These are phyloP conservation scores for Cyclostephanos invisitatus DNA, from an alignment of 108 stramenopile genomes.

Conservation along the genomic window DNA sequence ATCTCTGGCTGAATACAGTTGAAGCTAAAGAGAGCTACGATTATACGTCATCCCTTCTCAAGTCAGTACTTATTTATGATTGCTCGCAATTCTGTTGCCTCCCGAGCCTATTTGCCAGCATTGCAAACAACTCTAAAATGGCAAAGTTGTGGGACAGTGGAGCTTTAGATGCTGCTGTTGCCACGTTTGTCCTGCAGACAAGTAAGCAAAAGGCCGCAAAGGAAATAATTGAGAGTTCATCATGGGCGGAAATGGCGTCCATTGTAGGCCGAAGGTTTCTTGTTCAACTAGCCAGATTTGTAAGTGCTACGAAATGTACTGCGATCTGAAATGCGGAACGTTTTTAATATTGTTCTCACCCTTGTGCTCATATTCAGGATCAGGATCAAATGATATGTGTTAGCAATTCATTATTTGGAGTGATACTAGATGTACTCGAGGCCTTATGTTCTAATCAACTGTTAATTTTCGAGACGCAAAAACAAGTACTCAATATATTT, in stretches of 20 bases:
- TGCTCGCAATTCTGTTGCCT: constrained; percentile 31
- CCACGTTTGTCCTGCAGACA: constrained; percentile 26
- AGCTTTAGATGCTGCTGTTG: constrained; percentile 21
- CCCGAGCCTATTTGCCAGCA: constrained; percentile 1
- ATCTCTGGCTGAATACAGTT: constrained; percentile 22
- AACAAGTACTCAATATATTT: constrained; percentile 16
- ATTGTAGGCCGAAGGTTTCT: constrained; percentile 20
- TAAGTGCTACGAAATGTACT: constrained; percentile 8
- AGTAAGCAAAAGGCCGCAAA: constrained; percentile 7
- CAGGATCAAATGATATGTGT: background rate
- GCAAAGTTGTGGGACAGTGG: constrained; percentile 25
- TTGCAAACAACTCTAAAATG: constrained; percentile 9
- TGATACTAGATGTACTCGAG: constrained; percentile 24
- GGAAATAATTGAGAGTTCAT: constrained; percentile 1
- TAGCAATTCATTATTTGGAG: background rate
- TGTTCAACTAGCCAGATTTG: constrained; percentile 6
- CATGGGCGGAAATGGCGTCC: background rate
- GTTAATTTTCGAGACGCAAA: constrained; percentile 5
- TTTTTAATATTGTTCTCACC: background rate
- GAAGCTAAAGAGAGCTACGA: background rate
- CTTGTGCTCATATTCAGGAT: background rate
- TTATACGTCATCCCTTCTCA: constrained; percentile 12
- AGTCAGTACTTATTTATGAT: constrained; percentile 37
- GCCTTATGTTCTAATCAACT: constrained; percentile 8
- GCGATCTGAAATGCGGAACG: background rate